Conservation (phyloP, 1,284 basidiomycete species). For the Hemileia vastatrix region DNA sequence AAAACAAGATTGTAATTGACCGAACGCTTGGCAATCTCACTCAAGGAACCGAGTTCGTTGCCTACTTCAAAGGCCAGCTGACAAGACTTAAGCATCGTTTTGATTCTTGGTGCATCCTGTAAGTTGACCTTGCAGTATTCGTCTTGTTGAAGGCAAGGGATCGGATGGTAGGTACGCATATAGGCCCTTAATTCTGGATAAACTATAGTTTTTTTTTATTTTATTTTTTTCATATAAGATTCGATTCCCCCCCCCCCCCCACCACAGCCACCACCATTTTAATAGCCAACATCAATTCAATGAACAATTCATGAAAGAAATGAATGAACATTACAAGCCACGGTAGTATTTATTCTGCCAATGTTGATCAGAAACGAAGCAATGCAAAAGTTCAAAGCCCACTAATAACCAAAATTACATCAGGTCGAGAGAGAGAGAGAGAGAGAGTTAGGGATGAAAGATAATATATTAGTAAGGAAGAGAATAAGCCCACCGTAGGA, state of each 20-base stretch:
- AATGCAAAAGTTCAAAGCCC: constrained; percentile 18
- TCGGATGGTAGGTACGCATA: constrained; percentile 68
- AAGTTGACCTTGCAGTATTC: constrained; percentile 57
- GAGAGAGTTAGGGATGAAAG: too few relatives aligned
- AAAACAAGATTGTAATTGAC: too few relatives aligned
- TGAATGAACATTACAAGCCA: constrained; percentile 62
- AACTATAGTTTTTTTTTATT: constrained; percentile 29
- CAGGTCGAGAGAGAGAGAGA: too few relatives aligned
- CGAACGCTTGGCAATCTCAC: constrained; percentile 16
- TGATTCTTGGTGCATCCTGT: constrained; percentile 71
- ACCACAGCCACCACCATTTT: too few relatives aligned
- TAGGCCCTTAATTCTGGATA: constrained; percentile 66
- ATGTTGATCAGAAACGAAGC: constrained; percentile 64
- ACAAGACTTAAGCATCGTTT: constrained; percentile 64
- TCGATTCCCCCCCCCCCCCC: too few relatives aligned
- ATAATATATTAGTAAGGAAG: too few relatives aligned
- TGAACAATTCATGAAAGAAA: not conserved
- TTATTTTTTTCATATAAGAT: not conserved
- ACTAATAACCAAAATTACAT: not conserved
- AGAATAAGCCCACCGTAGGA: constrained; percentile 4
- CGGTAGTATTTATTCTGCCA: constrained; percentile 85
- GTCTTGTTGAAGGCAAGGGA: constrained; percentile 63
- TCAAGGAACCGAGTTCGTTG: constrained; percentile 56
- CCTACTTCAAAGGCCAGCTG: constrained; percentile 61
- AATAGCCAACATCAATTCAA: not conserved